Percentiles rank a stretch among this genome's conserved stretches.
These are phyloP conservation scores for Neocatenulostroma microsporum DNA, from an alignment of 2,329 filamentous ascomycete genomes.

Conservation along the genomic window DNA sequence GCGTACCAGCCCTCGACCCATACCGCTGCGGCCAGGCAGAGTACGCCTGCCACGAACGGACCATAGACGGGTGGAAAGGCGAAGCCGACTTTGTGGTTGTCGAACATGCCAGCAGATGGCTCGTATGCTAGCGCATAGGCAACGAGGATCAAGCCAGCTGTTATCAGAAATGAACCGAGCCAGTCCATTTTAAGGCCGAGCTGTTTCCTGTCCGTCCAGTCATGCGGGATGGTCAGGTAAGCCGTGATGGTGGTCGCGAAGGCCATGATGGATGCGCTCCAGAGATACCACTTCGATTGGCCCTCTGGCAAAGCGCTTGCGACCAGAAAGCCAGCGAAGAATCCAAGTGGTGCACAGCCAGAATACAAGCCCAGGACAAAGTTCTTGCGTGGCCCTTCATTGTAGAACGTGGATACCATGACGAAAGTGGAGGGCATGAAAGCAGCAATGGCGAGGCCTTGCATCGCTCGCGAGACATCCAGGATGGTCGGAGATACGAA, in stretches of 20 bases:
- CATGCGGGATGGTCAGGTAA: slow-evolving; percentile 27
- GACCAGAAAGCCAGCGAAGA: slow-evolving; percentile 29
- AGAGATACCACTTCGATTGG: slow-evolving; percentile 29
- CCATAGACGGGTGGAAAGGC: slow-evolving; percentile 21
- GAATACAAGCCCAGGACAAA: slow-evolving; percentile 29
- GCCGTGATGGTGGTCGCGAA: slow-evolving; percentile 23
- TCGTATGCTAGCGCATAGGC: slow-evolving; percentile 29
- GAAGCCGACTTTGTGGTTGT: slow-evolving; percentile 17
- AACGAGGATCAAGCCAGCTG: slow-evolving; percentile 27
- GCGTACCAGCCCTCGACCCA: slow-evolving; percentile 30
- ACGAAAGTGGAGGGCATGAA: slow-evolving; percentile 29
- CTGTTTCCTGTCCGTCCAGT: slow-evolving; percentile 24
- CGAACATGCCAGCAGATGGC: slow-evolving; percentile 18
- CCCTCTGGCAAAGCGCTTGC: slow-evolving; percentile 23
- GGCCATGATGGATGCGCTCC: slow-evolving; percentile 24
- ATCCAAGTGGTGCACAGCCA: slow-evolving; percentile 31
- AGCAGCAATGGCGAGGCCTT: slow-evolving; percentile 30
- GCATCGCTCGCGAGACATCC: slow-evolving; percentile 29
- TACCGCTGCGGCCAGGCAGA: slow-evolving; percentile 21
- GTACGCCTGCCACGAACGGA: slow-evolving; percentile 23
- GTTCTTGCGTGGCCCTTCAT: slow-evolving; percentile 27
- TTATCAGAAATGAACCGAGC: slow-evolving; percentile 28
- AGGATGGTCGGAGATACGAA: slow-evolving; percentile 18
- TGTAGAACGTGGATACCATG: slow-evolving; percentile 28
- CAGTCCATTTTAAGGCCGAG: slow-evolving; percentile 32